Evolutionary conservation across 345 rosid genomes (phyloP).

Genomic region (Hevea brasiliensis): DNA sequence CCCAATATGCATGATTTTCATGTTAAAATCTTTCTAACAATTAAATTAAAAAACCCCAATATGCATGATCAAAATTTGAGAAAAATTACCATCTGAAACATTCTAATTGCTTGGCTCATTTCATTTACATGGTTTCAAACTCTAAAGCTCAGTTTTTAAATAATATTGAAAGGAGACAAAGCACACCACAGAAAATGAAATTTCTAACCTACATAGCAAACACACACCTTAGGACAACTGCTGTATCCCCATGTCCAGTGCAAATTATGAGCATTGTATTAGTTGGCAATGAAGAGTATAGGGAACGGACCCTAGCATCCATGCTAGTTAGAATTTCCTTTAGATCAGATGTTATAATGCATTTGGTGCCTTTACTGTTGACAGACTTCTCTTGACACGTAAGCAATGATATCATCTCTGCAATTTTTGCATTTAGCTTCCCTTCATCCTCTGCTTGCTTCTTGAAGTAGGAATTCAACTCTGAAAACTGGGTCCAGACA

Average conservation of each 20-base stretch:
- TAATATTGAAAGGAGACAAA: not conserved
- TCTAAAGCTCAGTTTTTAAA: not conserved
- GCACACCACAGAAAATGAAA: not conserved
- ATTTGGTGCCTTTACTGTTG: conserved; percentile 43
- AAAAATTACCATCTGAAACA: not conserved
- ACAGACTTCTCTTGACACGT: conserved; percentile 58
- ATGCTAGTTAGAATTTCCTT: conserved; percentile 58
- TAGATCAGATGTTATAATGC: conserved; percentile 48
- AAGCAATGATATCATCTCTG: conserved; percentile 71
- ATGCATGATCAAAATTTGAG: not conserved
- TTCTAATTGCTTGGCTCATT: conserved; percentile 5
- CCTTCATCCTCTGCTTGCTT: conserved; percentile 58
- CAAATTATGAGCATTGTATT: conserved; percentile 87
- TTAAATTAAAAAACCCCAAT: not conserved
- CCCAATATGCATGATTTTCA: not conserved
- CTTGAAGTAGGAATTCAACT: conserved; percentile 64
- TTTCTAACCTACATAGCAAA: not conserved
- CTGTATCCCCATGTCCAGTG: conserved; percentile 96
- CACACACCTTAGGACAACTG: conserved; percentile 70
- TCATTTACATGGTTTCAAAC: not conserved
- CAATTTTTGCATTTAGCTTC: conserved; percentile 65
- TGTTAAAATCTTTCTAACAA: too few species aligned
- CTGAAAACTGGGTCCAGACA: conserved; percentile 90
- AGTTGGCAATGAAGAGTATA: conserved; percentile 60
- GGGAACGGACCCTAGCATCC: conserved; percentile 52